A percentile compares a stretch with the other conserved stretches of the same genome.
Conservation (phyloP, 352 stramenopile species). For the Pythium vanterpoolii region DNA sequence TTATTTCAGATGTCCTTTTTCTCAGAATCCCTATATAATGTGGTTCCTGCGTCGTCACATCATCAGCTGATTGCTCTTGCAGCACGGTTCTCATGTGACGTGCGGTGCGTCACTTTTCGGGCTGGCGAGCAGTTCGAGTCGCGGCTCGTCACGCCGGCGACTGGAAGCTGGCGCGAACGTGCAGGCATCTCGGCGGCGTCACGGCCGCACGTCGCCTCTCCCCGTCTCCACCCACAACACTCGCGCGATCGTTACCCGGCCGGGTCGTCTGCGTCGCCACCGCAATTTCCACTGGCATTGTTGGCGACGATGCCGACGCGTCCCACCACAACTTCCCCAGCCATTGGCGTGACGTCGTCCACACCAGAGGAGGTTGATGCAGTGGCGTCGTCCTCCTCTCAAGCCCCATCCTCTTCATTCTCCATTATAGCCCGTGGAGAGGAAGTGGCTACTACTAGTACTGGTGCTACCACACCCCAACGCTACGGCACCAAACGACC, state of each 20-base stretch:
- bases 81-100: slow-evolving; percentile 5
- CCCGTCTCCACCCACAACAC: too few relatives aligned
- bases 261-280: background rate
- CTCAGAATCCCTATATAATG: background rate
- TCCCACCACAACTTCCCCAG: slow-evolving; percentile 1
- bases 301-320: background rate
- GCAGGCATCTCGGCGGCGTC: slow-evolving; percentile 5
- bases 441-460: background rate
- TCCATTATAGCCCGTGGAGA: background rate
- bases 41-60: background rate
- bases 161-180: slow-evolving; percentile 17
- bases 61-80: background rate
- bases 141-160: slow-evolving; percentile 24
- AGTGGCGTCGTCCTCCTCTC: background rate
- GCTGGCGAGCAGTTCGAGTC: slow-evolving; percentile 10
- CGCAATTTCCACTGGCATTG: background rate
- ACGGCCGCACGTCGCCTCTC: slow-evolving; percentile 8
- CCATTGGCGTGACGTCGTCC: too few relatives aligned
- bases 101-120: slow-evolving; percentile 19
- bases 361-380: background rate
- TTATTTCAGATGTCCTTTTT: background rate
- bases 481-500: slow-evolving; percentile 4
- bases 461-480: background rate
- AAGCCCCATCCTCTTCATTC: slow-evolving; percentile 1
- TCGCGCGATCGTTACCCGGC: too few relatives aligned